These are phyloP conservation scores for Chytridiales sp. DNA, from an alignment of 371 early-diverging fungal species.

Conservation along the genomic window DNA sequence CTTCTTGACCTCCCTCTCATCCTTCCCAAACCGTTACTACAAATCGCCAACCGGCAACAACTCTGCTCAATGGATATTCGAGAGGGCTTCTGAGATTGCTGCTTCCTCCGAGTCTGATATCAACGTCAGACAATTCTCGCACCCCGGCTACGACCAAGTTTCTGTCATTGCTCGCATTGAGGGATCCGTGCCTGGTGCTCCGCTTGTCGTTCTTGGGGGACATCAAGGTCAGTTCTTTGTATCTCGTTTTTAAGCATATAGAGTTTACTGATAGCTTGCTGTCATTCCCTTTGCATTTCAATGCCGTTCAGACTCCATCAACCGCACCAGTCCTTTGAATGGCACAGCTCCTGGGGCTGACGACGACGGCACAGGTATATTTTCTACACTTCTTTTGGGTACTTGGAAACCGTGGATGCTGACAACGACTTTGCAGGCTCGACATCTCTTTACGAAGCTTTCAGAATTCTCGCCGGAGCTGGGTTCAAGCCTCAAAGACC, in stretches of 20 bases:
- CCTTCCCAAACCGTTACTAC: conserved; percentile 88
- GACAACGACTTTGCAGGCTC: no score
- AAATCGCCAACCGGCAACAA: conserved; percentile 53
- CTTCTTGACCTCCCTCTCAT: conserved; percentile 66
- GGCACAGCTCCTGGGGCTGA: conserved; percentile 82
- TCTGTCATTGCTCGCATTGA: conserved; percentile 62
- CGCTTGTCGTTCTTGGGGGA: conserved; percentile 45
- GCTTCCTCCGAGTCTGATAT: conserved; percentile 46
- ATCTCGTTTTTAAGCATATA: conserved; percentile 78
- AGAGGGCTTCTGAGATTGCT: conserved; percentile 54
- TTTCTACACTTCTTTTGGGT: no score
- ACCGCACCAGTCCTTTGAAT: conserved; percentile 75
- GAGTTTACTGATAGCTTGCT: background rate
- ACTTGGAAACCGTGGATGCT: no score
- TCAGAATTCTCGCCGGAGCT: conserved; percentile 65
- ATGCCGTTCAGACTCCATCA: conserved; percentile 9
- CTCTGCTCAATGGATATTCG: conserved; percentile 75
- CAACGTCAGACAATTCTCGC: conserved; percentile 69
- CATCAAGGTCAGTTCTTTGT: conserved; percentile 81
- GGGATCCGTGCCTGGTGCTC: conserved; percentile 20
- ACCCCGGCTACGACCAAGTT: conserved; percentile 60
- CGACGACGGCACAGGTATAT: no score
- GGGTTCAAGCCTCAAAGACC: conserved; percentile 74
- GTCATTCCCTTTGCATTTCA: background rate
- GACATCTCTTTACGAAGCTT: conserved; percentile 81